Evolutionary conservation across 176 grass and related monocot species (phyloP), one percentile per base, ranked within the genome.

Genomic region (Dactylis glomerata): DNA sequence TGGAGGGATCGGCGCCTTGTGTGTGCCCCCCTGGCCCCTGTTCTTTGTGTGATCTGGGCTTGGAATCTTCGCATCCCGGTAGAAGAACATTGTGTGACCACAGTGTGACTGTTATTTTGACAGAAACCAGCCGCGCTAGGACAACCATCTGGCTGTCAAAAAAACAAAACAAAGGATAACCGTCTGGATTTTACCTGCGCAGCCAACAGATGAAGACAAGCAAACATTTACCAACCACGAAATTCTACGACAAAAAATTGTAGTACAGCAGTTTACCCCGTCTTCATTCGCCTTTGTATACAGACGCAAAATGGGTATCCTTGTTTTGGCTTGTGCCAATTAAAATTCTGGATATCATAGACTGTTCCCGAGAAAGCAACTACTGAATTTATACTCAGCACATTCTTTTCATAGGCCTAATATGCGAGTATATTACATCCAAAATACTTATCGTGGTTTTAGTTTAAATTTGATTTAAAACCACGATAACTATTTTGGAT

Each of bases 21-120:
- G 79, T 22, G 59, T 45, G 17, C 32, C 61, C 71, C 68, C 27
- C 16, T 79, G 42, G 28, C n/a, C 49, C 45, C 2, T 77, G 13
- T 79, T 68, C 62, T 47, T 5, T 47, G n/a, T 61, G 63, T 86
- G 83, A 90, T 89, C 78, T 71, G 51, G 33, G 40, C 58, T 77
- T 59, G 67, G 33, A 50, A 38, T 82, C 50, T 36, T 65, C 41
- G 26, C 74, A 42, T 10, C 42, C 15, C 0, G 64, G 37, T 56
- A 14, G 5, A 82, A 84, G 11, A 28, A 28, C 69, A 16, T 81
- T 0, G 12, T 68, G 71, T 36, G 69, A 62, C 38, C 68, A 45
- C 68, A 27, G 12, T 45, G n/a, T 5, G 20, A 45, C 69, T 74
- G 44, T 74, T 30, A 50, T 74, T 50, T 69, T 74, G 12, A 16